Conservation (phyloP, 2,329 filamentous ascomycete genomes). For the Xylaria sp. region DNA sequence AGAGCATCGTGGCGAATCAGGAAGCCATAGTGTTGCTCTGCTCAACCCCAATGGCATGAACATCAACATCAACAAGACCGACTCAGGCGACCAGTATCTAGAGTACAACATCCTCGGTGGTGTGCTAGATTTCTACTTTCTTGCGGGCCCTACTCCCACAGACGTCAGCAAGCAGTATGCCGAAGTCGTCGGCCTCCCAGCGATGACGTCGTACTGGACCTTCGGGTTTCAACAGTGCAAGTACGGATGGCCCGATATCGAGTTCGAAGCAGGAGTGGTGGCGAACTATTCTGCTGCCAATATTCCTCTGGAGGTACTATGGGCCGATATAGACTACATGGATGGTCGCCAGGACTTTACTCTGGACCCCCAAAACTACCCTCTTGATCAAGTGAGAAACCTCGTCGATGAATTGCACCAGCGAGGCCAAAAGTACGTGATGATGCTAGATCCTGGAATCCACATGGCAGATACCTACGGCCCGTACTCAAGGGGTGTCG, state of each 20-base stretch:
- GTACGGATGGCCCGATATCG: constrained; percentile 66
- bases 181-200: constrained; percentile 60
- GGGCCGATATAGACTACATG: constrained; percentile 69
- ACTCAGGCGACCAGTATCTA: constrained; percentile 66
- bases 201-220: constrained; percentile 65
- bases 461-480: constrained; percentile 49
- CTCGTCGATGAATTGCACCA: constrained; percentile 68
- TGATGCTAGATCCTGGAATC: constrained; percentile 73
- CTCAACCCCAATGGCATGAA: constrained; percentile 74
- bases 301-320: constrained; percentile 69
- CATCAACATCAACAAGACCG: constrained; percentile 55
- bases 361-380: constrained; percentile 64
- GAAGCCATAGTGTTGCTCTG: constrained; percentile 69
- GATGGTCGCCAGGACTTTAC: constrained; percentile 63
- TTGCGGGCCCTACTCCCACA: constrained; percentile 60
- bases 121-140: constrained; percentile 69
- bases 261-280: constrained; percentile 65
- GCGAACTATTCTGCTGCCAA: constrained; percentile 65
- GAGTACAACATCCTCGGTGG: constrained; percentile 77
- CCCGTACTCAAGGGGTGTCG: constrained; percentile 50
- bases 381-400: constrained; percentile 65
- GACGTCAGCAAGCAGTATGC: constrained; percentile 62
- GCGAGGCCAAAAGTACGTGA: constrained; percentile 69
- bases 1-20: constrained; percentile 63
- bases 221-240: constrained; percentile 65